A percentile compares a stretch with the other conserved stretches of the same genome.
Evolutionary conservation across 129 eudicot species (phyloP).

Genomic region (Solidago caesia): DNA sequence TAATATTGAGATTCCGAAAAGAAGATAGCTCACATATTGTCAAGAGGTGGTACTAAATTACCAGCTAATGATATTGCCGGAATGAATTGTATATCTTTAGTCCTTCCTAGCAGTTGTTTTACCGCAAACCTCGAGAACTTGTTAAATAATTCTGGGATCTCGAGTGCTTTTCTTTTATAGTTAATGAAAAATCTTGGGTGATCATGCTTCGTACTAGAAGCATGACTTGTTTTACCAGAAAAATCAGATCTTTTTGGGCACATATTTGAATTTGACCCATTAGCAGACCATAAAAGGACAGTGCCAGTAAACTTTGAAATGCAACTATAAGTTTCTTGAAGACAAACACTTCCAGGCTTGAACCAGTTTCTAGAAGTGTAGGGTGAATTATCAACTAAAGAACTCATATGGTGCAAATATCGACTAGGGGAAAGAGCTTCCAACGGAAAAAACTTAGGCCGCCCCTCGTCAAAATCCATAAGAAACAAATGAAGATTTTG

Average conservation of each 20-base stretch:
- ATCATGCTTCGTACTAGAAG: constrained; percentile 28
- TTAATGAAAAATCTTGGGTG: constrained; percentile 37
- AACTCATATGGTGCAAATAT: constrained; percentile 45
- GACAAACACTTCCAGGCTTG: constrained; percentile 54
- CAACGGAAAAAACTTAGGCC: constrained; percentile 41
- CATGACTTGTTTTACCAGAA: constrained; percentile 32
- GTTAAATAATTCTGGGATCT: constrained; percentile 42
- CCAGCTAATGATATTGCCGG: constrained; percentile 69
- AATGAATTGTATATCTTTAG: constrained; percentile 48
- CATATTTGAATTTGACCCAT: constrained; percentile 40
- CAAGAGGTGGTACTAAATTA: constrained; percentile 62
- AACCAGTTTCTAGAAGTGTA: constrained; percentile 41
- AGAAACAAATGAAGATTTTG: constrained; percentile 33
- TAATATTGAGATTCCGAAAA: no score
- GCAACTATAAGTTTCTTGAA: constrained; percentile 60
- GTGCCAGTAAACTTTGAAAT: constrained; percentile 66
- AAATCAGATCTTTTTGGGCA: constrained; percentile 23
- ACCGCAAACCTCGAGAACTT: constrained; percentile 54
- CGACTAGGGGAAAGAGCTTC: constrained; percentile 56
- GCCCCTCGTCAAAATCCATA: constrained; percentile 50
- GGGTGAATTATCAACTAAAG: constrained; percentile 56
- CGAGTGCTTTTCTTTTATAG: constrained; percentile 43
- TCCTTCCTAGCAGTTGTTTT: constrained; percentile 46
- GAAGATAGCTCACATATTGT: constrained; percentile 49
- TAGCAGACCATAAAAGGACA: constrained; percentile 52